A percentile compares a stretch with the other conserved stretches of the same genome.
These are phyloP conservation scores for Trichoderma erinaceum DNA, from an alignment of 495 filamentous ascomycete genomes.

Conservation along the genomic window DNA sequence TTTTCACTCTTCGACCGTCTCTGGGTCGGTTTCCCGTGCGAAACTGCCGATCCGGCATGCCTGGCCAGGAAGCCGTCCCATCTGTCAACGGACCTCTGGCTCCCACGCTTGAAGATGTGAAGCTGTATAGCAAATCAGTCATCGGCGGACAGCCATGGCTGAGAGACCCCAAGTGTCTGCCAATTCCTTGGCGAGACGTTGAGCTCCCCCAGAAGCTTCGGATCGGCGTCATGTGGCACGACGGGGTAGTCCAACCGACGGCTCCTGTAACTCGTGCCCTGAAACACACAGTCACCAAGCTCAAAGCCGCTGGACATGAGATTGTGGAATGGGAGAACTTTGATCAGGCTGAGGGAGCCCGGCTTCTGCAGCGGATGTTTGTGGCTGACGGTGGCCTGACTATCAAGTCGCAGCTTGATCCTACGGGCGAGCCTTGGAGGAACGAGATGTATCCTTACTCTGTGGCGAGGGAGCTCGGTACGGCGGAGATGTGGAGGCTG, in stretches of 20 bases:
- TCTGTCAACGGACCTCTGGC: conserved; percentile 25
- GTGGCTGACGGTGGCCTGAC: conserved; percentile 36
- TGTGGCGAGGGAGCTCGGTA: background rate
- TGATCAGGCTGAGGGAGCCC: conserved; percentile 30
- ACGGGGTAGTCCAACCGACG: conserved; percentile 50
- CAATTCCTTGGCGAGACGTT: conserved; percentile 24
- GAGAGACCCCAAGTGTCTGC: conserved; percentile 26
- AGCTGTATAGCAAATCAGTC: conserved; percentile 31
- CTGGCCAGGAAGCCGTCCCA: conserved; percentile 30
- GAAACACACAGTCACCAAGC: conserved; percentile 29
- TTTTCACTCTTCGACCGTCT: conserved; percentile 56
- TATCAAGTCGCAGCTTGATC: conserved; percentile 32
- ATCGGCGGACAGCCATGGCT: conserved; percentile 27
- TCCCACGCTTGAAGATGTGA: conserved; percentile 24
- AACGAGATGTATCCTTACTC: background rate
- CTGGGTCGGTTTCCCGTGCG: conserved; percentile 48
- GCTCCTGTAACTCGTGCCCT: conserved; percentile 43
- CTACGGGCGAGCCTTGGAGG: conserved; percentile 42
- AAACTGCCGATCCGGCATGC: conserved; percentile 29
- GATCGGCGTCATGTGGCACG: conserved; percentile 39
- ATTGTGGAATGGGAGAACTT: conserved; percentile 37
- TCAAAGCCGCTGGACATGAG: conserved; percentile 36
- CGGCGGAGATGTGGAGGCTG: conserved; percentile 76
- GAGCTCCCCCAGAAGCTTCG: conserved; percentile 38
- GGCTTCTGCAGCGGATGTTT: conserved; percentile 35